Evolutionary conservation across 495 filamentous ascomycete species (phyloP).

Genomic region (Aspergillus asperescens): DNA sequence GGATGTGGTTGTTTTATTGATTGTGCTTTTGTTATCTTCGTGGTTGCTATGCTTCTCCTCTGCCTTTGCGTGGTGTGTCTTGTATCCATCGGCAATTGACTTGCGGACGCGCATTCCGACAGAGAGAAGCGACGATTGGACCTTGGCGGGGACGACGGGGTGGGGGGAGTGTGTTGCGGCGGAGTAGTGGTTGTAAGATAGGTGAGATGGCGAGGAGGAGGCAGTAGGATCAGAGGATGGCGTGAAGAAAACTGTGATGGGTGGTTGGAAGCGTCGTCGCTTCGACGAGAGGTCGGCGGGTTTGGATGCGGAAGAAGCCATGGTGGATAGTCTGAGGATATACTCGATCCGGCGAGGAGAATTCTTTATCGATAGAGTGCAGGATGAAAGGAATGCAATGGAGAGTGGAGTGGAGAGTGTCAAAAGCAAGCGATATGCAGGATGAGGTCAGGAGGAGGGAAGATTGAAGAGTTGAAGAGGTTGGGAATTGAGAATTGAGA

Average conservation of each 20-base stretch:
- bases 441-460: slow-evolving; percentile 16
- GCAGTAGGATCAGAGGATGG: slow-evolving; percentile 12
- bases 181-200: slow-evolving; percentile 41
- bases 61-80: slow-evolving; percentile 48
- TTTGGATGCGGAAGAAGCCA: slow-evolving; percentile 1
- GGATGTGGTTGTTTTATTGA: slow-evolving; percentile 5
- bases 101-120: slow-evolving; percentile 95
- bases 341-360: neutral
- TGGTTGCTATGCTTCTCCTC: slow-evolving; percentile 3
- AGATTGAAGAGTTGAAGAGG: slow-evolving; percentile 15
- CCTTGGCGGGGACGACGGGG: slow-evolving; percentile 51
- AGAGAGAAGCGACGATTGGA: slow-evolving; percentile 73
- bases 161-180: slow-evolving; percentile 38
- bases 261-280: slow-evolving; percentile 43
- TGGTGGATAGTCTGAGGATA: neutral
- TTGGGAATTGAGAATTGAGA: slow-evolving; percentile 18
- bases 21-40: neutral
- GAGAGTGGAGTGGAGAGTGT: neutral
- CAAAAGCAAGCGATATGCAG: neutral
- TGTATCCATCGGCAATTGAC: slow-evolving; percentile 86
- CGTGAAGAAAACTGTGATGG: slow-evolving; percentile 43
- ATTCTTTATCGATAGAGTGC: neutral
- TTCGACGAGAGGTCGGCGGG: slow-evolving; percentile 31
- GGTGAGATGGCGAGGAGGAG: slow-evolving; percentile 12
- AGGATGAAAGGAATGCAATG: neutral